Evolutionary conservation across 805 yeast genomes (phyloP), one percentile per base, ranked within the genome.

Genomic region (Saturnispora silvae): DNA sequence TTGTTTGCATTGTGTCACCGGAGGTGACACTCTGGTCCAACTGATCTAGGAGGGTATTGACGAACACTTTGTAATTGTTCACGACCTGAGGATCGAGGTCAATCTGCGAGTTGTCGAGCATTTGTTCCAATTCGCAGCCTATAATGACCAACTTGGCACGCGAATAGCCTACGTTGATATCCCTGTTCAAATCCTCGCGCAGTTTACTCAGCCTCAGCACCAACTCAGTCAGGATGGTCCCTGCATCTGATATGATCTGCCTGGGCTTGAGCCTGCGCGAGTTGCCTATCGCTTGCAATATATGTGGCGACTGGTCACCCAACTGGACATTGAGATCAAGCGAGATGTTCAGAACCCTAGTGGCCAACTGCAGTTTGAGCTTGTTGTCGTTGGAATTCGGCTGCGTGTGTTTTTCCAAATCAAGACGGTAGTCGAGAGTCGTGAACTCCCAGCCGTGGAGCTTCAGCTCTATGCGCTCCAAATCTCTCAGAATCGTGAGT

Each of bases 111-210:
- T 26, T 29, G 16, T 10, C 15, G 22, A 37, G 35, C 40, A 37
- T 37, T 16, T 54, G 50, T 40, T 72, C 77, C 35, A 80, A 52
- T 42, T 77, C 82, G 26, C 67, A 64, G n/a, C 81, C 81, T 14
- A 80, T 79, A 11, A 70, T 61, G 23, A 79, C 69, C 35, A 80
- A 60, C 45, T 73, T 76, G 18, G 85, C 77, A 49, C 75, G 74
- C 48, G 78, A 75, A 52, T 78, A 77, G 10, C 74, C 64, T 9
- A 75, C 67, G 2, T 77, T 68, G 13, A 78, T 58, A 37, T 67
- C 64, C 36, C 75, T 76, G 5, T 67, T 63, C 22, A 77, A 52
- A 15, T 64, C 60, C 42, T 69, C 71, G 43, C 71, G 69, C 33
- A 77, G 50, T 46, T 66, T 67, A 35, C 76, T 63, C 26, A 62